A percentile compares a stretch with the other conserved stretches of the same genome.
Evolutionary conservation across 140 eudicot species (phyloP).

Genomic region (Anethum foeniculum): DNA sequence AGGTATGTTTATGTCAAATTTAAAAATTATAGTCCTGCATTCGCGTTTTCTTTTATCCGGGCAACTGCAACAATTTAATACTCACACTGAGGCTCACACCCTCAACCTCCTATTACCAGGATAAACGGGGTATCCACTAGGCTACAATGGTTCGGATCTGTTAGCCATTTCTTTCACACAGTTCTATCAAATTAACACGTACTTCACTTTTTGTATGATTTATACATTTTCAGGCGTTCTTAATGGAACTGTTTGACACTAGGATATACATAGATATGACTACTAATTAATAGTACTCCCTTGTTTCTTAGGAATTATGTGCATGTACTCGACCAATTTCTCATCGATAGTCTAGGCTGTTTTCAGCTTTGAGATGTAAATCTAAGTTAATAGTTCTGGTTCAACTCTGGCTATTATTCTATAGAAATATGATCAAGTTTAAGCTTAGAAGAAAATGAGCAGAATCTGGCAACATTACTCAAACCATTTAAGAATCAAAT

Average conservation of each 20-base stretch:
- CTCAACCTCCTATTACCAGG: not conserved
- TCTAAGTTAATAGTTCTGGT: not conserved
- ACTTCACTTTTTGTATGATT: not conserved
- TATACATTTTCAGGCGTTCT: not conserved
- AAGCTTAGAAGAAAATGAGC: not conserved
- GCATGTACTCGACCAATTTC: not conserved
- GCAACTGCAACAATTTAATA: not conserved
- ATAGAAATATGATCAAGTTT: not conserved
- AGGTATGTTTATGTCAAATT: conserved; percentile 36
- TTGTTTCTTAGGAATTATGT: not conserved
- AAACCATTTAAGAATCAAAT: not conserved
- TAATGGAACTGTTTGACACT: not conserved
- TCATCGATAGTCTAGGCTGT: not conserved
- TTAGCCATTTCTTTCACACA: not conserved
- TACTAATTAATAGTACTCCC: not conserved
- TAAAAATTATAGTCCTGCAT: not conserved
- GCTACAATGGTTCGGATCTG: not conserved
- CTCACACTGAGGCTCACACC: not conserved
- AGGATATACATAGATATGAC: not conserved
- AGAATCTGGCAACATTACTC: not conserved
- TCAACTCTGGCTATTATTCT: not conserved
- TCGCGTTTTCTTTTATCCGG: not conserved
- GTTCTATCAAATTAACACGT: not conserved
- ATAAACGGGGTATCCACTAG: not conserved
- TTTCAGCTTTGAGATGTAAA: not conserved